A percentile compares a stretch with the other conserved stretches of the same genome.
phyloP scores from a whole-genome alignment of 306 rosid species.

The Trifolium dubium region DNA sequence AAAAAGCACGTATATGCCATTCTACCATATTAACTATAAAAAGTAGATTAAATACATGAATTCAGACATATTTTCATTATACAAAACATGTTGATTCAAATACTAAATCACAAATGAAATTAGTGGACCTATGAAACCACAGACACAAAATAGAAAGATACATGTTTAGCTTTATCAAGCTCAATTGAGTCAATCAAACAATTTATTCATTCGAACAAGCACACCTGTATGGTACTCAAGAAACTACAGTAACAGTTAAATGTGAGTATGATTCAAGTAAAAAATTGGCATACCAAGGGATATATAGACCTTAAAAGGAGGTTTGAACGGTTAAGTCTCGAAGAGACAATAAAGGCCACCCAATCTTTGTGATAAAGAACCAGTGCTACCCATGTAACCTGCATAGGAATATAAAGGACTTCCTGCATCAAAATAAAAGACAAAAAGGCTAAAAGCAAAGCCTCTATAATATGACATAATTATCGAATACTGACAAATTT shows the following conservation, averaged over 20 bases:
- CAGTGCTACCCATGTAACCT: constrained; percentile 63
- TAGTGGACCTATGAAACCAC: constrained; percentile 11
- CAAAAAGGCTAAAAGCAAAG: constrained; percentile 11
- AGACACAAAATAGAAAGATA: not conserved
- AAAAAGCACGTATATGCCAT: not conserved
- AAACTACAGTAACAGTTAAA: constrained; percentile 26
- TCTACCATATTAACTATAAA: not conserved
- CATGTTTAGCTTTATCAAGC: not conserved
- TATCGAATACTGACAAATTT: constrained; percentile 10
- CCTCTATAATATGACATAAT: constrained; percentile 1
- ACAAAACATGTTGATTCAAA: constrained; percentile 3
- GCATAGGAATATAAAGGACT: constrained; percentile 42
- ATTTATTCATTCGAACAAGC: constrained; percentile 10
- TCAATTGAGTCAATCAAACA: constrained; percentile 3
- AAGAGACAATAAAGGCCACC: constrained; percentile 87
- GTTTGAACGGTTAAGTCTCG: constrained; percentile 85
- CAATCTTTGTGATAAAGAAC: constrained; percentile 62
- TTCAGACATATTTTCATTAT: constrained; percentile 3
- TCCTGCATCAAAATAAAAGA: not conserved
- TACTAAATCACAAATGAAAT: constrained; percentile 19
- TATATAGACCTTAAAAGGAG: constrained; percentile 74
- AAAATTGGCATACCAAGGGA: constrained; percentile 66
- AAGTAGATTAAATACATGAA: not conserved
- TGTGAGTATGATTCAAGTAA: not conserved
- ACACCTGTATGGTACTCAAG: not conserved